phyloP scores from a whole-genome alignment of 2,329 filamentous ascomycete species.

The Colletotrichum gloeosporioides region DNA sequence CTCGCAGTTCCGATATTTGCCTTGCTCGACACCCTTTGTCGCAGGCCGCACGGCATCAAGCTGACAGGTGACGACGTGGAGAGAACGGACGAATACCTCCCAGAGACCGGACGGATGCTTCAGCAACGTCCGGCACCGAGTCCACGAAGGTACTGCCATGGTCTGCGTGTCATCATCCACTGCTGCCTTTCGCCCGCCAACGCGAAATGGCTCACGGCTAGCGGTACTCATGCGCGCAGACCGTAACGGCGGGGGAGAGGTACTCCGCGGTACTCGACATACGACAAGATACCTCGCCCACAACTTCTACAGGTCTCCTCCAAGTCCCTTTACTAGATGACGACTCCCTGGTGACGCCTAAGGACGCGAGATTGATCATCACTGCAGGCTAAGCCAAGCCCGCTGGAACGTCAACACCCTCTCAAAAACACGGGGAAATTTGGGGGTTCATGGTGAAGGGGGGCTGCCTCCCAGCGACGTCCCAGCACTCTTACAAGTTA shows the following conservation, averaged over 20 bases:
- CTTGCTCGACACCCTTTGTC: neutral
- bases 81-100: neutral
- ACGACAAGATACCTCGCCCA: neutral
- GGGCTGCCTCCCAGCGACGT: neutral
- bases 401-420: conserved; percentile 1
- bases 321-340: conserved; percentile 4
- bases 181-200: neutral
- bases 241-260: neutral
- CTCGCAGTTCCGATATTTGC: neutral
- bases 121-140: neutral
- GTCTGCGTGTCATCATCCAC: neutral
- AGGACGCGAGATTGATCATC: conserved; percentile 9
- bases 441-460: neutral
- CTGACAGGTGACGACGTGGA: neutral
- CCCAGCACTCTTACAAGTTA: neutral
- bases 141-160: neutral
- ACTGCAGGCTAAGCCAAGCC: neutral
- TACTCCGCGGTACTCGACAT: neutral
- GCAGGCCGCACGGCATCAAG: neutral
- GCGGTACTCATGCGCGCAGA: neutral
- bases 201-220: neutral
- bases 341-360: conserved; percentile 13
- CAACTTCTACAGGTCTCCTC: neutral
- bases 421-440: conserved; percentile 14
- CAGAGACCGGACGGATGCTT: neutral